Base-by-base conservation (phyloP, 768 basidiomycete genomes). In the Calocera viscosa region DNA sequence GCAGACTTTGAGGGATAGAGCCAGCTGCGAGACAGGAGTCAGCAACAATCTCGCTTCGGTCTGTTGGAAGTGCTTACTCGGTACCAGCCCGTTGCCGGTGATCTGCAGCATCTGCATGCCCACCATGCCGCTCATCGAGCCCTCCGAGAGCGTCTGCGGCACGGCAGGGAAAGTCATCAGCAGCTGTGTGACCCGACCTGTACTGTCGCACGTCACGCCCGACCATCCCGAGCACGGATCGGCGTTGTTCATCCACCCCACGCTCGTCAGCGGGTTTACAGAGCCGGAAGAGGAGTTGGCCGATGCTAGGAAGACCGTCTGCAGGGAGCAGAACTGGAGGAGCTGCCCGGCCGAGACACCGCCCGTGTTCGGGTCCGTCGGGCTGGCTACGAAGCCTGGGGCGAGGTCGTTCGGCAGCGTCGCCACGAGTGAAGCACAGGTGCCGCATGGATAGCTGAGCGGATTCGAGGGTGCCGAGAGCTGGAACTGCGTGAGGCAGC, bases 241-340 rank as follows among this genome's bases (percentile, higher is more conserved):
- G 40, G 77, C 70, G 64, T 82, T 78, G 68, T 79, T 77, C 60
- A 77, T 75, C 82, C 82, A 83, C 5, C 78, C 78, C 1, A 76
- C 77, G 24, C 77, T 78, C 63, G 76, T 74, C 10, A 83, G 75
- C 0, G 75, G 70, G 70, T 81, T 81, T 0, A 78, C 80, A 64
- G 35, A 38, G 35, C 35, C 35, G 7, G 74, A 71, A 17, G 73
- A 68, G 11, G 53, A 60, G 53, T 60, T 60, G 17, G 75, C 72
- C 11, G 80, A 72, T 1, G 74, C 75, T 64, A 79, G 78, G 69
- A 78, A 82, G 68, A 83, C 70, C 12, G 79, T 74, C 5, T 79
- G 74, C 34, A 83, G 74, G 14, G 81, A 75, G 67, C 82, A 83
- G 68, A 83, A 83, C 69, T 83, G 82, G 0, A 80, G 65, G 2